phyloP scores from a whole-genome alignment of 2,329 filamentous ascomycete species.

The Aspergillus pseudoterreus region DNA sequence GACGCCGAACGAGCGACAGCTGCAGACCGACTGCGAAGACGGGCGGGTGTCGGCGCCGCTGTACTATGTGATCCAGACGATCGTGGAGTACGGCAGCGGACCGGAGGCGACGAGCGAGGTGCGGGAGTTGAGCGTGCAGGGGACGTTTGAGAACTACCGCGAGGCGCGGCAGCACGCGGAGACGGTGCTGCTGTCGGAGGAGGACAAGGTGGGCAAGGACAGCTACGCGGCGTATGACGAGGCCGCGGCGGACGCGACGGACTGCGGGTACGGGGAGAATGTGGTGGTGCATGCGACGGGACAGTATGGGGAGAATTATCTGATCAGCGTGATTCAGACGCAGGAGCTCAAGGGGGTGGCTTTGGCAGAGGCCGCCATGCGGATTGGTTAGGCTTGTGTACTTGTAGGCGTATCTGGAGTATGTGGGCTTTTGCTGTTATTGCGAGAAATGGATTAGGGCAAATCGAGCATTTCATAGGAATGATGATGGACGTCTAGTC shows the following conservation, averaged over 20 bases:
- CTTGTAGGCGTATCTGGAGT: not conserved
- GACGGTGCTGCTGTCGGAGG: conserved; percentile 15
- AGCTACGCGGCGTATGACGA: conserved; percentile 25
- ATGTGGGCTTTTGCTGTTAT: too few relatives aligned
- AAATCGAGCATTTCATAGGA: too few relatives aligned
- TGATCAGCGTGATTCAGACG: conserved; percentile 25
- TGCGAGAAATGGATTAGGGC: too few relatives aligned
- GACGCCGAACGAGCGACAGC: conserved; percentile 15
- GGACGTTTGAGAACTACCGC: conserved; percentile 20
- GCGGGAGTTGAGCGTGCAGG: conserved; percentile 21
- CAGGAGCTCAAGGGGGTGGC: conserved; percentile 24
- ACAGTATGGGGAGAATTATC: conserved; percentile 22
- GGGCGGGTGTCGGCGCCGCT: conserved; percentile 20
- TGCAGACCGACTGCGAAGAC: conserved; percentile 14
- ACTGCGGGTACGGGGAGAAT: conserved; percentile 30
- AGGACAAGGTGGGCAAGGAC: conserved; percentile 18
- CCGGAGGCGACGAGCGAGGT: conserved; percentile 5
- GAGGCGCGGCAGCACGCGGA: conserved; percentile 21
- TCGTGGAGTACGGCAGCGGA: conserved; percentile 19
- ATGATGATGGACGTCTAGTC: too few relatives aligned
- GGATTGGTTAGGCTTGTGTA: conserved; percentile 2
- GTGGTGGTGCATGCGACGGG: conserved; percentile 27
- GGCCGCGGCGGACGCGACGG: conserved; percentile 18
- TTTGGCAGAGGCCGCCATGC: conserved; percentile 19
- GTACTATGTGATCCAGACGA: conserved; percentile 26